Base-by-base conservation (phyloP, 805 yeast species). In the Kregervanrija pseudodelftensis region DNA sequence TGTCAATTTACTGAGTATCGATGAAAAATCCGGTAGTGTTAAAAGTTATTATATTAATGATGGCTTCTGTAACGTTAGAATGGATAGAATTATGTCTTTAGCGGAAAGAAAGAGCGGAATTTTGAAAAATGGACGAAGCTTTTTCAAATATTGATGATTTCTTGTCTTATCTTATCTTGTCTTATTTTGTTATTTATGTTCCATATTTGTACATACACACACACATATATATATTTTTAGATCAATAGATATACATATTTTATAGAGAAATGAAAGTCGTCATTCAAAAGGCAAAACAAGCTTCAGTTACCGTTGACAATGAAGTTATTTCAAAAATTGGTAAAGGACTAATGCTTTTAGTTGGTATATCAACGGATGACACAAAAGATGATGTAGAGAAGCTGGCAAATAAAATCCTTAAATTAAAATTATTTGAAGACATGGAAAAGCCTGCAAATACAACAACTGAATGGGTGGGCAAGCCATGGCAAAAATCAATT, bases 31-130 rank as follows among this genome's bases (percentile, higher is more conserved):
- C 5, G 66, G 66, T 1, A 50, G 54, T 4, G 59, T 62, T 9
- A 65, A 74, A 40, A 60, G 64, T 13, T 79, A 68, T 58, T 83
- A 79, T 55, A 74, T 86, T 2, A 75, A 72, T 12, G 95, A 86
- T 55, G 82, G 85, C 51, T 68, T 83, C 37, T 93, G 95, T 2
- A 95, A 95, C 2, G 65, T 84, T 58, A 77, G 78, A 51, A 86
- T 86, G 95, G 93, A 86, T 55, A 67, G 95, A 44, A 64, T 86
- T 5, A 82, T 95, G 91, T 88, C 90, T 0, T 75, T 85, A n/a
- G 77, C 83, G 1, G 95, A 87, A 58, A 66, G 67, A 40, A 79
- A 82, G 48, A 68, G 79, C 39, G 86, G 82, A 0, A 67, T 84
- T 10, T 45, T n/a, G 10, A 74, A 83, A 53, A 82, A 82, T 50